Evolutionary conservation across 2,329 filamentous ascomycete species (phyloP).

Genomic region (Aureobasidium melanogenum): DNA sequence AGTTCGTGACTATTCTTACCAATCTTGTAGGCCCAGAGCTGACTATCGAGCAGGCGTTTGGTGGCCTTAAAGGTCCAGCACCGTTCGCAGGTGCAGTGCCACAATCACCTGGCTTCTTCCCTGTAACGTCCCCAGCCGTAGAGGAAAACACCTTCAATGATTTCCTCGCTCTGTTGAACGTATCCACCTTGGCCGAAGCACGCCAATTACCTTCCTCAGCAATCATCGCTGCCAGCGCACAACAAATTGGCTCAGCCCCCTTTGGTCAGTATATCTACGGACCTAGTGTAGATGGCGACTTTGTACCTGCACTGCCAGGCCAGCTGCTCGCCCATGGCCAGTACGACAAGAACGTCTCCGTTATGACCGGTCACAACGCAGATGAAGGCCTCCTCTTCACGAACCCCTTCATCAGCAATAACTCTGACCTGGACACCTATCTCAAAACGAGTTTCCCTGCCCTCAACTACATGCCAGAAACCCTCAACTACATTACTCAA

Average conservation of each 20-base stretch:
- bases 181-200: conserved; percentile 36
- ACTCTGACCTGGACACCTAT: conserved; percentile 22
- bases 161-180: conserved; percentile 35
- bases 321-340: conserved; percentile 35
- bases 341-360: conserved; percentile 35
- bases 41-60: too few relatives aligned
- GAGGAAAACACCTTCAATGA: conserved; percentile 32
- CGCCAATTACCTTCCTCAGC: conserved; percentile 31
- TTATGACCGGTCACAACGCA: conserved; percentile 39
- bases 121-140: conserved; percentile 24
- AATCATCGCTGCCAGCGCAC: conserved; percentile 36
- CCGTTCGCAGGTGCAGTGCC: conserved; percentile 40
- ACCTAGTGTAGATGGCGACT: conserved; percentile 42
- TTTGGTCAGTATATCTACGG: conserved; percentile 38
- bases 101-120: conserved; percentile 39
- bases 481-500: conserved; percentile 34
- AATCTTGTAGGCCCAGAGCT: too few relatives aligned
- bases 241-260: conserved; percentile 31
- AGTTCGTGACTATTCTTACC: too few relatives aligned
- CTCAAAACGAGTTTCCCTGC: conserved; percentile 24
- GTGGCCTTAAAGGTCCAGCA: conserved; percentile 32
- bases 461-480: conserved; percentile 20
- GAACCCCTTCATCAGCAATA: conserved; percentile 27
- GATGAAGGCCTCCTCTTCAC: conserved; percentile 39
- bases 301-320: conserved; percentile 39